Conservation (phyloP, 208 protist genomes). For the Polymyxa betae region DNA sequence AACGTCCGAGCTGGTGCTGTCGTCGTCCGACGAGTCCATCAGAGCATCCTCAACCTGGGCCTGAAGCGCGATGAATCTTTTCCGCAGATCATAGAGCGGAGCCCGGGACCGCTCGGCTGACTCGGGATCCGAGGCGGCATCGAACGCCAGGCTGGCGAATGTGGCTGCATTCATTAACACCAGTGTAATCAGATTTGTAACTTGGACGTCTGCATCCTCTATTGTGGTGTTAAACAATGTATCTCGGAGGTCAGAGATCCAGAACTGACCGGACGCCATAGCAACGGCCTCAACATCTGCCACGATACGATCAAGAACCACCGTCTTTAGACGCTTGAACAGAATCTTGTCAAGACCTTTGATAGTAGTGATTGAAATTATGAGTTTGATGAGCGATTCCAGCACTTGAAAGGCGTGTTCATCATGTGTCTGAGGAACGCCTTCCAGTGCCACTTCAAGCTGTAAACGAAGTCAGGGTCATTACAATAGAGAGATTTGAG, state of each 20-base stretch:
- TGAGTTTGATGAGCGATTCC: neutral
- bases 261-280: neutral
- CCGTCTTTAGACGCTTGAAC: neutral
- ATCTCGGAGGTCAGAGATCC: neutral
- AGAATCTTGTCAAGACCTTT: neutral
- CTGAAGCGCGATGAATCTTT: neutral
- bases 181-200: constrained; percentile 3
- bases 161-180: constrained; percentile 10
- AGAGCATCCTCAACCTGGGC: neutral
- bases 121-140: constrained; percentile 12
- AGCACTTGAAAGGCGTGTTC: neutral
- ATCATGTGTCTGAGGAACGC: neutral
- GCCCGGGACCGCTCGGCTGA: neutral
- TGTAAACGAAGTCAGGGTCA: neutral
- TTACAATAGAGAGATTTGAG: neutral
- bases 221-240: neutral
- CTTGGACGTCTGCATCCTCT: neutral
- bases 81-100: neutral
- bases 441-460: neutral
- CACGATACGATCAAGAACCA: neutral
- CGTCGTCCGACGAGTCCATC: neutral
- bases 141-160: neutral
- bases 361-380: neutral
- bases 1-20: constrained; percentile 17
- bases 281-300: neutral